Percentiles rank a stretch among this genome's conserved stretches.
These are phyloP conservation scores for Ceratocystis huliohia DNA, from an alignment of 2,329 filamentous ascomycete species.

Conservation along the genomic window DNA sequence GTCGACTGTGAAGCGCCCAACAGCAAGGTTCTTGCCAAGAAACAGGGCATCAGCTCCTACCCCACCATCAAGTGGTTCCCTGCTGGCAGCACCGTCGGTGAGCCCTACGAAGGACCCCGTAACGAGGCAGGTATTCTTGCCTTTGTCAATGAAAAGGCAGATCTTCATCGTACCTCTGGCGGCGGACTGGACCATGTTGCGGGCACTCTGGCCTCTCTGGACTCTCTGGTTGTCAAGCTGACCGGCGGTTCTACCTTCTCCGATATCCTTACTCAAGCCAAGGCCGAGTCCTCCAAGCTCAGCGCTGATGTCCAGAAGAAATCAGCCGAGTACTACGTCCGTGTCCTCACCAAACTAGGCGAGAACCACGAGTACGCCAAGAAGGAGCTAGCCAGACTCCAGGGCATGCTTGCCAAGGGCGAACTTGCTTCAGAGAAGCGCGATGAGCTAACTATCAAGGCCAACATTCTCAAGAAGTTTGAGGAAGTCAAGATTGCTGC, in stretches of 20 bases:
- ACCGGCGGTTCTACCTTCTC: slow-evolving; percentile 42
- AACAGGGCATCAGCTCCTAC: slow-evolving; percentile 71
- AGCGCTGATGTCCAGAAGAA: slow-evolving; percentile 53
- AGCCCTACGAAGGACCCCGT: slow-evolving; percentile 63
- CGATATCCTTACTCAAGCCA: slow-evolving; percentile 56
- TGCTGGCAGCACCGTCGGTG: slow-evolving; percentile 60
- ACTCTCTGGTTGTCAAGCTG: slow-evolving; percentile 63
- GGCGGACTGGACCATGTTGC: slow-evolving; percentile 67
- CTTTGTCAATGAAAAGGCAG: slow-evolving; percentile 80
- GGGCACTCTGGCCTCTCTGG: slow-evolving; percentile 69
- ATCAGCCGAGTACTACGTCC: slow-evolving; percentile 88
- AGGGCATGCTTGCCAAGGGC: slow-evolving; percentile 73
- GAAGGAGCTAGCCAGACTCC: slow-evolving; percentile 75
- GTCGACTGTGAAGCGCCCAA: slow-evolving; percentile 85
- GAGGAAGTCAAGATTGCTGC: slow-evolving; percentile 37
- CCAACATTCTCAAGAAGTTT: slow-evolving; percentile 78
- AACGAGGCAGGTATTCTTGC: slow-evolving; percentile 61
- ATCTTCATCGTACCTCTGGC: slow-evolving; percentile 70
- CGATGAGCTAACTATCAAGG: slow-evolving; percentile 74
- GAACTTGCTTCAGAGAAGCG: slow-evolving; percentile 73
- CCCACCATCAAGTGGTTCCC: slow-evolving; percentile 98
- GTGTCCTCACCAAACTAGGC: slow-evolving; percentile 73
- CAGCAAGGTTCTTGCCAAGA: slow-evolving; percentile 62
- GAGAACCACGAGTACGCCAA: slow-evolving; percentile 64
- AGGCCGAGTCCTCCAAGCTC: slow-evolving; percentile 54